Conservation (phyloP, 2,329 filamentous ascomycete species). For the Calonectria pauciramosa region DNA sequence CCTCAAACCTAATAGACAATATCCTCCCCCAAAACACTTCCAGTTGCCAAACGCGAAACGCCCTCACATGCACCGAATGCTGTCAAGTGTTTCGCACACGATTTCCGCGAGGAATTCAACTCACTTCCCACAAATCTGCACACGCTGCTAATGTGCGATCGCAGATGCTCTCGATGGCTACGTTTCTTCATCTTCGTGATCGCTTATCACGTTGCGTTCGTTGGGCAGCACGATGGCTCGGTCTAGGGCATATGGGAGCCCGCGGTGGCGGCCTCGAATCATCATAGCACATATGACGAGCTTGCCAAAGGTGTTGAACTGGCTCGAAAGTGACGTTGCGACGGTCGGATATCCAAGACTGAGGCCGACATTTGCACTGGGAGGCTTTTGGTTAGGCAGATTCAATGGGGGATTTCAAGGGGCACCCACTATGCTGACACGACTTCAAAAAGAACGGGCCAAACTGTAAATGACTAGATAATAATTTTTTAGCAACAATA, state of each 20-base stretch:
- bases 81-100: background rate
- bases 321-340: conserved; percentile 46
- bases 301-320: conserved; percentile 52
- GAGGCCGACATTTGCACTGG: conserved; percentile 53
- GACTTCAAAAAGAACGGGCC: conserved; percentile 52
- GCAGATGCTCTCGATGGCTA: conserved; percentile 6
- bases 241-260: conserved; percentile 52
- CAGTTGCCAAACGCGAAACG: background rate
- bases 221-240: conserved; percentile 51
- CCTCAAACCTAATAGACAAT: background rate
- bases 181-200: conserved; percentile 20
- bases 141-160: background rate
- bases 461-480: conserved; percentile 47
- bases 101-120: background rate
- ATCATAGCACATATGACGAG: conserved; percentile 55
- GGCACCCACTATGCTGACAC: conserved; percentile 50
- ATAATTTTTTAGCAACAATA: background rate
- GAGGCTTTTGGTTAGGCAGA: conserved; percentile 13
- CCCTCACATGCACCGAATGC: background rate
- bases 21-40: background rate
- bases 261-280: conserved; percentile 54
- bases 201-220: conserved; percentile 36
- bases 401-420: background rate
- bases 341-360: conserved; percentile 51
- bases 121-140: background rate